Evolutionary conservation across 2,329 filamentous ascomycete species (phyloP).

Genomic region (Stagonosporopsis chrysanthemi): DNA sequence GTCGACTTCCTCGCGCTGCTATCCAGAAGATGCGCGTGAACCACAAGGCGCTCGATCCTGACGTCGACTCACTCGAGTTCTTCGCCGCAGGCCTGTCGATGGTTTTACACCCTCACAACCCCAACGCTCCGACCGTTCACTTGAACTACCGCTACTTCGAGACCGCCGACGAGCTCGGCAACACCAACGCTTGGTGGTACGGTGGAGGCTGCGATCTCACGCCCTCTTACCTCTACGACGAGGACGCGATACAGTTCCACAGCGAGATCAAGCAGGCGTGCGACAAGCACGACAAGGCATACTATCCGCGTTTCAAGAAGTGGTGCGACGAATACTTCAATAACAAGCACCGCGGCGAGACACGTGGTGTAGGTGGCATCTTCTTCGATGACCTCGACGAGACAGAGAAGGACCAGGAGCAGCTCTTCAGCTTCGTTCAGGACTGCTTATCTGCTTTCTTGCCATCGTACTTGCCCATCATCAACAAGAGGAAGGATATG

Average conservation of each 20-base stretch:
- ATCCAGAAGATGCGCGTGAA: conserved; percentile 86
- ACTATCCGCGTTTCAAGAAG: conserved; percentile 94
- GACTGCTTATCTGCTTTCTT: conserved; percentile 87
- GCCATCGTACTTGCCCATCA: conserved; percentile 88
- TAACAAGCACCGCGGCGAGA: conserved; percentile 88
- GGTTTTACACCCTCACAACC: conserved; percentile 92
- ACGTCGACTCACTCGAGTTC: conserved; percentile 86
- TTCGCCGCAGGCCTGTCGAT: conserved; percentile 93
- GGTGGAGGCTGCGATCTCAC: conserved; percentile 95
- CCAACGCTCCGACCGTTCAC: conserved; percentile 96
- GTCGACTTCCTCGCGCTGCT: conserved; percentile 82
- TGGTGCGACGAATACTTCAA: conserved; percentile 99
- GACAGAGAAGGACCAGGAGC: conserved; percentile 83
- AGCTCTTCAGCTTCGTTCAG: conserved; percentile 87
- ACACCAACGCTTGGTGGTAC: conserved; percentile 94
- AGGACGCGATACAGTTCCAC: conserved; percentile 97
- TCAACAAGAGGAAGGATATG: conserved; percentile 90
- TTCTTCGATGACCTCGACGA: conserved; percentile 98
- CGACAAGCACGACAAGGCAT: conserved; percentile 89
- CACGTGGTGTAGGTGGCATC: conserved; percentile 89
- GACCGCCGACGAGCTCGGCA: conserved; percentile 84
- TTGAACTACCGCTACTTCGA: conserved; percentile 99
- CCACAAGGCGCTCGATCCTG: conserved; percentile 85
- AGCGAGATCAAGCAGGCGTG: conserved; percentile 89
- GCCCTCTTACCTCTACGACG: conserved; percentile 92